Conservation (phyloP, 768 basidiomycete species). For the Mycena polygramma region DNA sequence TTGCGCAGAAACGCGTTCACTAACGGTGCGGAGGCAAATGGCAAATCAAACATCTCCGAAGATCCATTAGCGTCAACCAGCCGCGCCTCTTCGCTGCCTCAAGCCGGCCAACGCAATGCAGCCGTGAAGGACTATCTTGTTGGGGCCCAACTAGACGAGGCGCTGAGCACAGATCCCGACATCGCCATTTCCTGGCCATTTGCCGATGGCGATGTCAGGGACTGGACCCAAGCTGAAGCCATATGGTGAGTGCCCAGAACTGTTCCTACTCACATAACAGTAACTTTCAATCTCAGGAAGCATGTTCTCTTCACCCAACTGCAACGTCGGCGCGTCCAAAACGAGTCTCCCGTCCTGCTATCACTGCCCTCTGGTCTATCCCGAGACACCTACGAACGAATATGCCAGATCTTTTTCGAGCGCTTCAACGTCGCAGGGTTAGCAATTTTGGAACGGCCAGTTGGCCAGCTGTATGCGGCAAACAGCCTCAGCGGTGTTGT, state of each 20-base stretch:
- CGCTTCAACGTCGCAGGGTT: conserved; percentile 92
- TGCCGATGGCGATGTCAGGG: conserved; percentile 74
- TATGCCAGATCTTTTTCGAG: conserved; percentile 91
- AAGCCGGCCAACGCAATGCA: conserved; percentile 56
- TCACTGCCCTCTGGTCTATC: conserved; percentile 76
- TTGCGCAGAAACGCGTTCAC: conserved; percentile 64
- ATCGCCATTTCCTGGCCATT: conserved; percentile 88
- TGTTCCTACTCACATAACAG: conserved; percentile 24
- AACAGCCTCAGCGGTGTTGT: conserved; percentile 81
- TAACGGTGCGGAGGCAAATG: conserved; percentile 31
- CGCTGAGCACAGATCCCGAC: conserved; percentile 79
- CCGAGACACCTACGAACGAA: conserved; percentile 74
- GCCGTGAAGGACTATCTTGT: conserved; percentile 87
- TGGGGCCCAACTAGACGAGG: conserved; percentile 84
- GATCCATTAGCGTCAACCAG: conserved; percentile 58
- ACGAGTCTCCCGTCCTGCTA: conserved; percentile 89
- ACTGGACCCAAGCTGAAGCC: conserved; percentile 91
- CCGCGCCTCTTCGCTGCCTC: conserved; percentile 62
- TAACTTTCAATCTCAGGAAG: conserved; percentile 71
- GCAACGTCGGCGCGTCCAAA: conserved; percentile 83
- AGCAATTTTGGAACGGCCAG: conserved; percentile 83
- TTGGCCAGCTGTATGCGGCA: conserved; percentile 86
- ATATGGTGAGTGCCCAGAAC: conserved; percentile 74
- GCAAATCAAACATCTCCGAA: conserved; percentile 28
- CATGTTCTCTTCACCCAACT: conserved; percentile 82